phyloP scores from a whole-genome alignment of 768 basidiomycete genomes.

The Naganishia vishniacii region DNA sequence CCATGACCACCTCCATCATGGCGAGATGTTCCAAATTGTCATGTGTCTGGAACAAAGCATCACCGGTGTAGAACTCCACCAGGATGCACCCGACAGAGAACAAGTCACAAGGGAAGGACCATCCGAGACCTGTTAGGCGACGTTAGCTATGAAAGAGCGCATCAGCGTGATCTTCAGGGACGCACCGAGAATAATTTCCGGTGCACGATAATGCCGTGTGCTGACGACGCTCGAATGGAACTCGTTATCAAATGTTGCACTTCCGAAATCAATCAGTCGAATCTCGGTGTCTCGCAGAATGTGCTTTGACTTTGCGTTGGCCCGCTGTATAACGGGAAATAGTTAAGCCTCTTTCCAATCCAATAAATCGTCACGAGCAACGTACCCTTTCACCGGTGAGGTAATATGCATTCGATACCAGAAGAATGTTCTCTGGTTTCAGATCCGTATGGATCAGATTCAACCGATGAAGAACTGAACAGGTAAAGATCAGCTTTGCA shows the following conservation, averaged over 20 bases:
- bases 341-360: constrained; percentile 43
- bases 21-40: constrained; percentile 98
- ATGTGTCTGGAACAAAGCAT: constrained; percentile 98
- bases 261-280: constrained; percentile 95
- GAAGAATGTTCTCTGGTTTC: constrained; percentile 96
- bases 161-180: constrained; percentile 9
- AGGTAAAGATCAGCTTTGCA: constrained; percentile 10
- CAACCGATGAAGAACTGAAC: constrained; percentile 77
- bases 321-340: constrained; percentile 53
- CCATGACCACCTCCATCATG: constrained; percentile 99
- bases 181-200: constrained; percentile 94
- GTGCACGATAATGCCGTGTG: constrained; percentile 95
- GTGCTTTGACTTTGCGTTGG: constrained; percentile 64
- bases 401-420: constrained; percentile 72
- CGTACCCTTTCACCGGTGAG: constrained; percentile 16
- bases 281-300: constrained; percentile 84
- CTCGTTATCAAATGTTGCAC: constrained; percentile 94
- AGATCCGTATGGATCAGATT: constrained; percentile 94
- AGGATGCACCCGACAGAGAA: constrained; percentile 98
- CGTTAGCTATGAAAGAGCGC: neutral
- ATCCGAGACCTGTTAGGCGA: constrained; percentile 68
- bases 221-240: constrained; percentile 98
- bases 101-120: constrained; percentile 97
- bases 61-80: constrained; percentile 95
- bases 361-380: constrained; percentile 14